These are phyloP conservation scores for Neurospora sp. DNA, from an alignment of 495 filamentous ascomycete species.

Conservation along the genomic window DNA sequence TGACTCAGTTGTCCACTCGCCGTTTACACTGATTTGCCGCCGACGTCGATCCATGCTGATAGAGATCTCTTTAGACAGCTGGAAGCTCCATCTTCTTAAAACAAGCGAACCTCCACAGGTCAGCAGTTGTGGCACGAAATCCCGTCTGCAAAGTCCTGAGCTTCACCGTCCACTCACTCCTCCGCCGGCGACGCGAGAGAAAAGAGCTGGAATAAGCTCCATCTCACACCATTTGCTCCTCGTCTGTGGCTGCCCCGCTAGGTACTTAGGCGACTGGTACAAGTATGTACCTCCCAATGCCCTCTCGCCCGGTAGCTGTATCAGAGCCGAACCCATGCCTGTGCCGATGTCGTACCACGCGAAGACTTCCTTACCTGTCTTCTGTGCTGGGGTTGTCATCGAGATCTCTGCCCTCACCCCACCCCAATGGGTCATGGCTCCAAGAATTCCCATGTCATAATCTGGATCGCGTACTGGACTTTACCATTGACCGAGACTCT, in stretches of 20 bases:
- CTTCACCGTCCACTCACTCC: not conserved
- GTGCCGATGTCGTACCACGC: slow-evolving; percentile 21
- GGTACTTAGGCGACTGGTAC: not conserved
- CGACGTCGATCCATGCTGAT: not conserved
- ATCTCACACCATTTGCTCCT: not conserved
- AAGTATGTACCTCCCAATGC: slow-evolving; percentile 1
- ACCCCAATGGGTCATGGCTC: slow-evolving; percentile 13
- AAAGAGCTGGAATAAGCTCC: not conserved
- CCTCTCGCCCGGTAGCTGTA: slow-evolving; percentile 4
- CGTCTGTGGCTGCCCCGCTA: not conserved
- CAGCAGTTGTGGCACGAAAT: not conserved
- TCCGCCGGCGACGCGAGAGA: not conserved
- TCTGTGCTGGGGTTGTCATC: slow-evolving; percentile 22
- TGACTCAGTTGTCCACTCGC: not conserved
- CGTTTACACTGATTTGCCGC: not conserved
- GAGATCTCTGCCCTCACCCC: slow-evolving; percentile 23
- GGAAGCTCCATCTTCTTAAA: not conserved
- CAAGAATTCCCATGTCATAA: slow-evolving; percentile 22
- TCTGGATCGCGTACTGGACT: slow-evolving; percentile 13
- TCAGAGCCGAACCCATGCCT: slow-evolving; percentile 2
- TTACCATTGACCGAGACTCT: slow-evolving; percentile 19
- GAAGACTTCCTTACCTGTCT: slow-evolving; percentile 9
- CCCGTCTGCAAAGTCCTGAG: not conserved
- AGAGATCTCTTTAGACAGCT: not conserved
- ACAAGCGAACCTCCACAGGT: not conserved